Conservation (phyloP, 768 basidiomycete species). For the Paxillus involutus region DNA sequence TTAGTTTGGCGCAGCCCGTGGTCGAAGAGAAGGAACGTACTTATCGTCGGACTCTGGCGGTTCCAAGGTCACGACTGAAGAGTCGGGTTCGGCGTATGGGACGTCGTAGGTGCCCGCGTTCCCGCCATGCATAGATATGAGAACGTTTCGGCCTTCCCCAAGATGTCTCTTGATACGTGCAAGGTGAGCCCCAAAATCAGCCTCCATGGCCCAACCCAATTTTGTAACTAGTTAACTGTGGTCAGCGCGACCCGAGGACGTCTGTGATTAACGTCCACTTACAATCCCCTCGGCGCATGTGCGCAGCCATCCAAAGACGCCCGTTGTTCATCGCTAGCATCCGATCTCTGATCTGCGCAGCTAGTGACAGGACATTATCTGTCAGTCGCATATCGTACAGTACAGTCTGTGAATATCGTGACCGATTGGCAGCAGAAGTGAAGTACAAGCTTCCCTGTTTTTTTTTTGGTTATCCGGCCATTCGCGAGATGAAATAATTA, state of each 20-base stretch:
- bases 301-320: slow-evolving; percentile 43
- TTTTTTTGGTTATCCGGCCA: not conserved
- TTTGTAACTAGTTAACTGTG: slow-evolving; percentile 19
- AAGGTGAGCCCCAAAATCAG: slow-evolving; percentile 32
- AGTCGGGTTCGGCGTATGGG: slow-evolving; percentile 18
- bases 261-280: slow-evolving; percentile 8
- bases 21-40: slow-evolving; percentile 6
- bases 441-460: slow-evolving; percentile 35
- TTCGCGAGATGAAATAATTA: not conserved
- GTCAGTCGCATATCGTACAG: slow-evolving; percentile 29
- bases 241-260: no score
- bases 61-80: slow-evolving; percentile 18
- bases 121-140: slow-evolving; percentile 22
- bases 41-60: slow-evolving; percentile 24
- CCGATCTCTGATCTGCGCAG: slow-evolving; percentile 29
- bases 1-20: not conserved
- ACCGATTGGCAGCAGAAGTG: slow-evolving; percentile 27
- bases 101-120: slow-evolving; percentile 18
- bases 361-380: slow-evolving; percentile 27
- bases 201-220: slow-evolving; percentile 36
- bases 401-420: slow-evolving; percentile 30
- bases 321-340: slow-evolving; percentile 30
- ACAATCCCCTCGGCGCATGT: slow-evolving; percentile 48
- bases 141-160: slow-evolving; percentile 12
- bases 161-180: slow-evolving; percentile 29